Evolutionary conservation across 306 rosid species (phyloP).

Genomic region (Lotus japonicus): DNA sequence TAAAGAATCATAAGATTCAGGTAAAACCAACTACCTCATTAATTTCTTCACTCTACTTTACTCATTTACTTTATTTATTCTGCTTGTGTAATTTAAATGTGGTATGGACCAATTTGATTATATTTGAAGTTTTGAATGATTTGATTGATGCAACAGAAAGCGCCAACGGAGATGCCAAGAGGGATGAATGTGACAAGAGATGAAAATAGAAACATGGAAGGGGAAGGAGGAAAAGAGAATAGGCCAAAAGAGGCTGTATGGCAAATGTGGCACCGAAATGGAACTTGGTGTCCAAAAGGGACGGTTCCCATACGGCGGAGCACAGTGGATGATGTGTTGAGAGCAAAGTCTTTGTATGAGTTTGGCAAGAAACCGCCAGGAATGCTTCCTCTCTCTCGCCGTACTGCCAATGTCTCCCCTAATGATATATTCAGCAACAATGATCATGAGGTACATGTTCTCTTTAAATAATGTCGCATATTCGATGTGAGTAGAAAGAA

Average conservation of each 20-base stretch:
- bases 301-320: constrained; percentile 68
- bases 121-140: neutral
- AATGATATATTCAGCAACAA: constrained; percentile 51
- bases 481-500: too few species aligned
- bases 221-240: neutral
- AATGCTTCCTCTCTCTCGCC: neutral
- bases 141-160: constrained; percentile 40
- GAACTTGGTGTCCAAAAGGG: constrained; percentile 74
- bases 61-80: neutral
- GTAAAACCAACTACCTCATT: constrained; percentile 11
- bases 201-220: neutral
- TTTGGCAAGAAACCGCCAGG: constrained; percentile 58
- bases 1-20: constrained; percentile 61
- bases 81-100: neutral
- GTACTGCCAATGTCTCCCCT: constrained; percentile 33
- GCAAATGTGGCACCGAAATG: constrained; percentile 83
- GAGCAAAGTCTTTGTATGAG: constrained; percentile 72
- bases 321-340: constrained; percentile 44
- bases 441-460: constrained; percentile 69
- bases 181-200: constrained; percentile 6
- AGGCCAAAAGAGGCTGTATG: neutral
- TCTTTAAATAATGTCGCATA: too few species aligned
- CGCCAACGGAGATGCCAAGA: constrained; percentile 54
- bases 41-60: neutral
- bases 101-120: too few species aligned